Evolutionary conservation across 83 land plant genomes (phyloP), one percentile per base, ranked within the genome.

Genomic region (Picea abies): DNA sequence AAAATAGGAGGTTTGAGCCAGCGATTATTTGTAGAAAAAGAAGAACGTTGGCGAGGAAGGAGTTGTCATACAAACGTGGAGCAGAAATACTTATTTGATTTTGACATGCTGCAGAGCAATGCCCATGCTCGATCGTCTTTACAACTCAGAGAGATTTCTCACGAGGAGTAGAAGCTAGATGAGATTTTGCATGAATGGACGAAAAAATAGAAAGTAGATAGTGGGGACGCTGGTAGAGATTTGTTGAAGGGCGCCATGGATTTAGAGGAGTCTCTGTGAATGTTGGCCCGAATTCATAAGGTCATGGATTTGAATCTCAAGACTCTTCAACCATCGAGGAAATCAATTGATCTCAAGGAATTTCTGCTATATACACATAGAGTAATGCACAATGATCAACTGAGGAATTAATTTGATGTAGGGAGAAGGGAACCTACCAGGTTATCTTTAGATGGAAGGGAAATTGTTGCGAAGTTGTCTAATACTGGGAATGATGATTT

Each of bases 181-280:
- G 19, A 83, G 82, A 83, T 83, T 83, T 32, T 80, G 56, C 68
- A 83, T 67, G 85, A 85, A 41, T 11, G 83, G 16, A 82, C 76
- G 58, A 72, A 82, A 35, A 26, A 41, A 37, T 19, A 84, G 82
- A 35, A 63, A 84, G 26, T 66, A 81, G 14, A 87, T 89, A 3
- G 76, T 83, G 2, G 83, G 29, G 63, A 88, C 26, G 76, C 82
- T 15, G 88, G 89, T 29, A 81, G 83, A 64, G 87, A 88, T 73
- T 81, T 90, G 16, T 29, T 90, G 67, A 89, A 87, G 78, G 90
- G 91, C 2, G 88, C 91, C 11, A 75, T 84, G 77, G 95, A 90
- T 83, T 78, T 93, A 82, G 95, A 93, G 35, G 89, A 92, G 62
- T 90, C 93, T 11, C 73, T 90, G 37, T 81, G 80, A 79, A 85